Base-by-base conservation (phyloP, 306 rosid genomes). In the Rosa multiflora region DNA sequence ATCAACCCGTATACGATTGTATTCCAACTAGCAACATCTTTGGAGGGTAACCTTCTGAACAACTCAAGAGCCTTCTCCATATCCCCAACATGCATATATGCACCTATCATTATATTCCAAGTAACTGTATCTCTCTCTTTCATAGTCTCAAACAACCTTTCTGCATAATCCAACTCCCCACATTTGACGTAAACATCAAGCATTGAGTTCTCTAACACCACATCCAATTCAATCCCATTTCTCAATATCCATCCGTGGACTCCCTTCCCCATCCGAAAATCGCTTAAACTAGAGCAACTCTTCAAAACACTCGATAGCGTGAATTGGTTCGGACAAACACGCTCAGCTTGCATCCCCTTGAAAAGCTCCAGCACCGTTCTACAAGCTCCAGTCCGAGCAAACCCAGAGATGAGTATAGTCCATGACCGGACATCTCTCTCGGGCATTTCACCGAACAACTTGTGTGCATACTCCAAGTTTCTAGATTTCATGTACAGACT, bases 1-100 rank as follows among this genome's bases (percentile, higher is more conserved):
- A 87, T 84, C 80, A 94, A 80, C 76, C 97, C 98, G 61, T 88
- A 89, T 32, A 94, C 80, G 48, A 94, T 77, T 37, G 90, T 91
- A 80, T 92, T 92, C 98, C 98, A 94, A 85, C 92, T 94, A 42
- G 88, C 93, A 21, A 87, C 88, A 84, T 90, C 92, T 83, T 85
- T 91, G 77, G 23, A 73, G 74, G 94, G 92, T 81, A 94, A 62
- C 18, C 73, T 86, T 81, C 81, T 80, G 76, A 94, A 94, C 81
- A 94, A 77, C 42, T 84, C 78, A 56, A 94, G 83, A 75, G 97
- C 84, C 75, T 84, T 92, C 72, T 86, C 87, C 76, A 84, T 85
- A 56, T 92, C 84, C 67, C 94, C 90, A 15, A 44, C 69, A 48
- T 85, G 84, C 52, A 94, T 74, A 86, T 86, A 79, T 1, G 88